These are phyloP conservation scores for Thelonectria blattea DNA, from an alignment of 2,329 filamentous ascomycete species.

Conservation along the genomic window DNA sequence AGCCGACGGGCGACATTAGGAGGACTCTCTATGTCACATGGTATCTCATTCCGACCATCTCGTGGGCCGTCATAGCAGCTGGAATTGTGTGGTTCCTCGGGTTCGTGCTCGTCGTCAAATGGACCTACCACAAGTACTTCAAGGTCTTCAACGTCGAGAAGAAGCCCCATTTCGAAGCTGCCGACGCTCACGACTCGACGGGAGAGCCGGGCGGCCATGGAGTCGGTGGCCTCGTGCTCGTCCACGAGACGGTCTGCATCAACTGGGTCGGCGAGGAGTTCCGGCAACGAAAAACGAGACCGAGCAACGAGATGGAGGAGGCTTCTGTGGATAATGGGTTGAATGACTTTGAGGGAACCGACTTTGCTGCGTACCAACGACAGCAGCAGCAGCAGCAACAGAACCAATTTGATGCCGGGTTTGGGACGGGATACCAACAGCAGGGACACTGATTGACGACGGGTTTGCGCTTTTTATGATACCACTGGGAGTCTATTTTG, in stretches of 20 bases:
- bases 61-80: constrained; percentile 39
- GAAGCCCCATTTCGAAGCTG: constrained; percentile 43
- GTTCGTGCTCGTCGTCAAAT: constrained; percentile 41
- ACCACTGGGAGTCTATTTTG: not conserved
- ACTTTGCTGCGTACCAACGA: constrained; percentile 34
- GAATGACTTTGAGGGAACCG: constrained; percentile 32
- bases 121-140: constrained; percentile 38
- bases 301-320: constrained; percentile 12
- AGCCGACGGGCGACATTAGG: constrained; percentile 23
- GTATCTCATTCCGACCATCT: constrained; percentile 42
- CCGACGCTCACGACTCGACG: constrained; percentile 22
- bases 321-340: constrained; percentile 8
- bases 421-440: constrained; percentile 25
- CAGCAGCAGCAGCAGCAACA: constrained; percentile 20
- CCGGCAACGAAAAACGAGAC: constrained; percentile 20
- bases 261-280: constrained; percentile 44
- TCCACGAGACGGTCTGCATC: constrained; percentile 47
- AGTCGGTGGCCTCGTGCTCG: constrained; percentile 40
- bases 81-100: constrained; percentile 44
- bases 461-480: constrained; percentile 1
- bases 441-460: not conserved
- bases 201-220: constrained; percentile 27
- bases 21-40: constrained; percentile 30
- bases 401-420: constrained; percentile 11
- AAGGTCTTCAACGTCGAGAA: constrained; percentile 45